Evolutionary conservation across 192 early-diverging fungal genomes (phyloP), one percentile per base, ranked within the genome.

Genomic region (Podila epigama): DNA sequence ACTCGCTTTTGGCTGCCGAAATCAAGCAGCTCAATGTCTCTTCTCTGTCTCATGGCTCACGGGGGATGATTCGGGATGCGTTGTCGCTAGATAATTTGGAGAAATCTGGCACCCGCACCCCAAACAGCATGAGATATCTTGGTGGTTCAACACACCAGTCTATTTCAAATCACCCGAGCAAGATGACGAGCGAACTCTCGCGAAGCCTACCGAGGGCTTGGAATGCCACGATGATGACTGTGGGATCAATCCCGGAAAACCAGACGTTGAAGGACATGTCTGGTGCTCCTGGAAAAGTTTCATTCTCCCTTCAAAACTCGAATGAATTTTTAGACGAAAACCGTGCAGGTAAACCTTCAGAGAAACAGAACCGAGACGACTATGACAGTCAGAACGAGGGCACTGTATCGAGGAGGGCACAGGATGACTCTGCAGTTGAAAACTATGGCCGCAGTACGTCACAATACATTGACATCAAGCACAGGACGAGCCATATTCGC

Each of bases 181-280:
- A 77, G 36, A 42, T 53, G 51, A 31, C 73, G 1, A 70, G 22
- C 41, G 80, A 81, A 27, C 37, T 81, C 9, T 71, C 80, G 1
- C 68, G 69, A 13, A 81, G 80, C 68, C 61, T 81, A 34, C 80
- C 80, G 31, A 66, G 73, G 58, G 65, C 41, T 32, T 68, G 60
- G 64, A 64, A 64, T 28, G 59, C 55, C 16, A 59, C 41, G n/a
- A 22, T 51, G 27, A 55, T 62, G 40, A 41, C 65, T 33, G 27
- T 27, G 12, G 44, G 29, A 31, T 25, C 44, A 22, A 80, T 71
- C n/a, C 64, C 51, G 1, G 64, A 80, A 44, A 48, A 64, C 34
- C 73, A 58, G 15, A 33, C 41, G 4, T 22, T 68, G 6, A 68
- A 42, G 33, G 73, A 77, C 8, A 13, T 63, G 6, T n/a, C 60